Conservation (phyloP, 495 filamentous ascomycete genomes). For the Wilcoxina mikolae region DNA sequence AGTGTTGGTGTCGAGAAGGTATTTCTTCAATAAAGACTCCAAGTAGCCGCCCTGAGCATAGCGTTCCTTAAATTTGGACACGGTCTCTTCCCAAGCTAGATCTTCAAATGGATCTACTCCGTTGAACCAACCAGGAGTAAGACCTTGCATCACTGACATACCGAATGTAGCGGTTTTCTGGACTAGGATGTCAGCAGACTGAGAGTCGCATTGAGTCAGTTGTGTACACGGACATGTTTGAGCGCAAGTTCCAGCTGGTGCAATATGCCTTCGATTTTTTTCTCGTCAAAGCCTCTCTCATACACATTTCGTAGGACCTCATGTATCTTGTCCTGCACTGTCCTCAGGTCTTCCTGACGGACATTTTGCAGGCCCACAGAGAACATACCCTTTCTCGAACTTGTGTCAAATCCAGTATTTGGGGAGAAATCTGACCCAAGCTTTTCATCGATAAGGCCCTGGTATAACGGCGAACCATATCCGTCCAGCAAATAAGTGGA, state of each 20-base stretch:
- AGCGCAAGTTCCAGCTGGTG: constrained; percentile 82
- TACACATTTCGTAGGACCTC: constrained; percentile 51
- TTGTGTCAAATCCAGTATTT: constrained; percentile 78
- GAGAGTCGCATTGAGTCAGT: neutral
- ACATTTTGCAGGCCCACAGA: constrained; percentile 83
- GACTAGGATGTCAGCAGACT: neutral
- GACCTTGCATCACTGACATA: constrained; percentile 71
- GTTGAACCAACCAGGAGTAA: constrained; percentile 87
- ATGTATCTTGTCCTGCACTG: constrained; percentile 56
- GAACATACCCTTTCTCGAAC: constrained; percentile 62
- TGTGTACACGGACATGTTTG: constrained; percentile 44
- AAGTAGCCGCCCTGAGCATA: constrained; percentile 57
- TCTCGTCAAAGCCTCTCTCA: constrained; percentile 63
- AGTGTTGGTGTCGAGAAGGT: constrained; percentile 70
- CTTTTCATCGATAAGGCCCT: constrained; percentile 76
- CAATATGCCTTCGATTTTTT: constrained; percentile 82
- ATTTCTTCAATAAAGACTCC: constrained; percentile 73
- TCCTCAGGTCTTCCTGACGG: constrained; percentile 57
- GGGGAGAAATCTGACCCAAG: constrained; percentile 85
- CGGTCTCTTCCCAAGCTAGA: constrained; percentile 75
- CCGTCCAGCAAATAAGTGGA: constrained; percentile 77
- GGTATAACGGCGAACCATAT: constrained; percentile 88
- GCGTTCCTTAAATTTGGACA: constrained; percentile 56
- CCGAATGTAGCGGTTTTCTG: constrained; percentile 83
- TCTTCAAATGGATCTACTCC: constrained; percentile 83